Base-by-base conservation (phyloP, 2,329 filamentous ascomycete genomes). In the Trichoderma afroharzianum region DNA sequence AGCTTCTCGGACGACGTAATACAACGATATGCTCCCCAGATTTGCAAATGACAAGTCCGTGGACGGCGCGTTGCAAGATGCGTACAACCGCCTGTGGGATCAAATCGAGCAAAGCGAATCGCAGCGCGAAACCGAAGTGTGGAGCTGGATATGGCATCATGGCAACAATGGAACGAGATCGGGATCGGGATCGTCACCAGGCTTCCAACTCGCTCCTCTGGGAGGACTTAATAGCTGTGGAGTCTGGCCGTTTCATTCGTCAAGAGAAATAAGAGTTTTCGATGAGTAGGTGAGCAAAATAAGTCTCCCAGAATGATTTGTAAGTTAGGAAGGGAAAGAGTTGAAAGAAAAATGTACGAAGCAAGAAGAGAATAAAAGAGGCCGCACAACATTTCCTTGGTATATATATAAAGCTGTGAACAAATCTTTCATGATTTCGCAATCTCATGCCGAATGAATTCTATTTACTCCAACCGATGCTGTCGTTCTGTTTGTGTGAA, bases 181-280 rank as follows among this genome's bases (percentile, higher is more conserved):
- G n/a, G 26, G 26, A 26, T 26, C 26, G 26, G 26, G 26, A 26
- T 26, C 26, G 26, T 26, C 26, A 4, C 26, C 32, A 12, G 71
- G 24, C 11, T 76, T 74, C 50, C 73, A 72, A n/a, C 74, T 77
- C 3, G 74, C 76, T 0, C 76, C 75, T 6, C 33, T 78, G 1
- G 77, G 74, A 1, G 76, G 74, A 0, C 32, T 77, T 50, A 71
- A 63, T 14, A 73, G 58, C 32, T 74, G 6, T 74, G 66, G 71
- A 74, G 73, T 28, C 55, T 74, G 50, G 63, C 62, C 3, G 74
- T 74, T 64, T 53, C 74, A 3, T 69, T 71, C 28, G 63, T 74
- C 2, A 36, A 50, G n/a, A 66, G 71, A 63, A 71, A 71, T 14
- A 63, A 50, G 15, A 47, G 30, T 12, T 53, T 39, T 53, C n/a